Evolutionary conservation across 441 rosid species (phyloP).

Genomic region (Adansonia madagascariensis): DNA sequence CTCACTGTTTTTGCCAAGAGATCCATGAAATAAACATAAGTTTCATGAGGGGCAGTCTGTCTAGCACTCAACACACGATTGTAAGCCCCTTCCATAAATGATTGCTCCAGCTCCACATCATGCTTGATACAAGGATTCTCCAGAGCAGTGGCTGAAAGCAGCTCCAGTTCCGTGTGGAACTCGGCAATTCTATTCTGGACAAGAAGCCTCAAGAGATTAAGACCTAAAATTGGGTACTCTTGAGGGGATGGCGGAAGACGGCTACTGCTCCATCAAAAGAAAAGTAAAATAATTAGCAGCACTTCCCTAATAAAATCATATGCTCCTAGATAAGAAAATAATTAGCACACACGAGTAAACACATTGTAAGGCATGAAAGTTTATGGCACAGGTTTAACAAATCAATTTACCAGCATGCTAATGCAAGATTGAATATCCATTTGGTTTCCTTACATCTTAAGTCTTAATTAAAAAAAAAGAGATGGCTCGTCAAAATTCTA

Average conservation of each 20-base stretch:
- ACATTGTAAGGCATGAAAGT: background rate
- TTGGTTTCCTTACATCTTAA: background rate
- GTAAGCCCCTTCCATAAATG: constrained; percentile 98
- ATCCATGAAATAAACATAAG: constrained; percentile 93
- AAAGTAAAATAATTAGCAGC: constrained; percentile 22
- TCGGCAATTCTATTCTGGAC: constrained; percentile 97
- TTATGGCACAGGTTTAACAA: background rate
- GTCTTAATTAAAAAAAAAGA: background rate
- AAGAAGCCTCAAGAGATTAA: constrained; percentile 89
- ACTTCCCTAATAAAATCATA: background rate
- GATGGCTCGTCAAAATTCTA: background rate
- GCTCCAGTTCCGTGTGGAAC: constrained; percentile 89
- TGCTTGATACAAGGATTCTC: constrained; percentile 91
- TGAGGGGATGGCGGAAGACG: constrained; percentile 74
- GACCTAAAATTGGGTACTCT: constrained; percentile 87
- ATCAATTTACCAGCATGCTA: background rate
- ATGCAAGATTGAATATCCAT: background rate
- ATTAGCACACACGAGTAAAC: background rate
- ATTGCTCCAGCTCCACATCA: constrained; percentile 98
- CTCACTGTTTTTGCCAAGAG: constrained; percentile 97
- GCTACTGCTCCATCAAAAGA: constrained; percentile 49
- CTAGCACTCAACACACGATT: constrained; percentile 92
- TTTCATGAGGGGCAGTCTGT: constrained; percentile 84
- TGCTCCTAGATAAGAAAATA: background rate
- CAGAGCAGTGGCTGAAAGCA: constrained; percentile 76